These are phyloP conservation scores for Pyrenula aspistea DNA, from an alignment of 495 filamentous ascomycete species.

Conservation along the genomic window DNA sequence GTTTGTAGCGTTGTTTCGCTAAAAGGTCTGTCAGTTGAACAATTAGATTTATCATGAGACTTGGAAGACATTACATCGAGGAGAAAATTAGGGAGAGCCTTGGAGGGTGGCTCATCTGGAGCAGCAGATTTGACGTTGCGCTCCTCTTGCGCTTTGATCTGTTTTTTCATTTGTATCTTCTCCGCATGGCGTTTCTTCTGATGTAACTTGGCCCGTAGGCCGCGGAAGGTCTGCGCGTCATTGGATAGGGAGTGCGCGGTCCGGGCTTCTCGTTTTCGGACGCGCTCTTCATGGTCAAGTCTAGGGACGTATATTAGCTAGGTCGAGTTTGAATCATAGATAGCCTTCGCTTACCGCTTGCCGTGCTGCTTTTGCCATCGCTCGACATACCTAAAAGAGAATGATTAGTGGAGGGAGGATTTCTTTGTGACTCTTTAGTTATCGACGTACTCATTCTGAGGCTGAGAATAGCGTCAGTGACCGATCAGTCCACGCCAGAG, in stretches of 20 bases:
- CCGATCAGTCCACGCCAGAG: too few species aligned
- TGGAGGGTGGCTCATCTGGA: slow-evolving; percentile 56
- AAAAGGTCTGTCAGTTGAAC: too few species aligned
- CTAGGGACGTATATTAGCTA: slow-evolving; percentile 14
- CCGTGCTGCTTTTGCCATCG: slow-evolving; percentile 74
- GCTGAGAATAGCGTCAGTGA: slow-evolving; percentile 34
- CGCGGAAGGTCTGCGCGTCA: slow-evolving; percentile 83
- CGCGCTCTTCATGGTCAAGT: slow-evolving; percentile 84
- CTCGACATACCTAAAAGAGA: slow-evolving; percentile 61
- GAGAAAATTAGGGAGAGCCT: slow-evolving; percentile 74
- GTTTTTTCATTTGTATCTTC: slow-evolving; percentile 99
- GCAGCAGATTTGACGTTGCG: slow-evolving; percentile 86
- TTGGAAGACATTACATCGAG: too few species aligned
- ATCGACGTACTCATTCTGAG: slow-evolving; percentile 64
- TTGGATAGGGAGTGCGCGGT: slow-evolving; percentile 75
- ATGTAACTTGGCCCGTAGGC: slow-evolving; percentile 87
- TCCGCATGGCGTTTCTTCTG: slow-evolving; percentile 86
- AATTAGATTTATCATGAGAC: too few species aligned
- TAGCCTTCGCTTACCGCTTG: too few species aligned
- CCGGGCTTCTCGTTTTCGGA: slow-evolving; percentile 76
- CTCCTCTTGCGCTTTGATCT: slow-evolving; percentile 88
- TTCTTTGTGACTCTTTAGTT: too few species aligned
- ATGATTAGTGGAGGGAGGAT: slow-evolving; percentile 4
- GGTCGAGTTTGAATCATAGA: background rate
- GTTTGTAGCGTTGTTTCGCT: slow-evolving; percentile 67